Evolutionary conservation across 371 early-diverging fungal species (phyloP), one percentile per base, ranked within the genome.

Genomic region (Mortierella sp.): DNA sequence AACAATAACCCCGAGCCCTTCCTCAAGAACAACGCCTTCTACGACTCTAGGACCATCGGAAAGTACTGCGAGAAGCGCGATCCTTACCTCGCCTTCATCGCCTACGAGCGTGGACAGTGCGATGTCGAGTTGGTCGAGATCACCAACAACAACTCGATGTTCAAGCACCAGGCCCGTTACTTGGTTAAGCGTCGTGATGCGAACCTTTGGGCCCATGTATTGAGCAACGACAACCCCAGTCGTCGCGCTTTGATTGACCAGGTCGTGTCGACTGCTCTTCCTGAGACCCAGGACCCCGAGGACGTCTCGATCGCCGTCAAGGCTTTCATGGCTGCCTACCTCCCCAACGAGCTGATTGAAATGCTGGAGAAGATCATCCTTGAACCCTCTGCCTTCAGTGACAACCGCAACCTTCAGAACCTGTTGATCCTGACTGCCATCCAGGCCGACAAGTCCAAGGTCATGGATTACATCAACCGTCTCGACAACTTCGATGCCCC

Each of bases 11-110:
- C 99, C 26, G 99, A 98, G 86, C 92, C 93, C 71, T 99, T 99
- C 93, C 90, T 99, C 80, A 95, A 94, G 79, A 95, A 95, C 75
- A 99, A 99, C 88, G 94, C 94, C 78, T 82, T 72, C 73, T 82
- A 82, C 43, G 82, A 82, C 46, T 94, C 98, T 37, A 92, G 94
- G 40, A 90, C 94, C 21, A 95, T 99, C 78, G 99, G 99, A 78
- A 95, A 97, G 82, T 98, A 98, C 92, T 98, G 98, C 90, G 99
- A 98, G 88, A 97, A 97, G 93, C 94, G 98, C 72, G 99, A 99
- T 85, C 99, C 99, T 34, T 95, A 96, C 79, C 92, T 99, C 71
- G 99, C 99, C 11, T 98, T 92, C 75, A 94, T 98, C 72, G 97
- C 98, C 70, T 99, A 99, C 89, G 94, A 97, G 85, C 94, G 96